Evolutionary conservation across 139 green algal genomes (phyloP).

Genomic region (Chlorella sp.): DNA sequence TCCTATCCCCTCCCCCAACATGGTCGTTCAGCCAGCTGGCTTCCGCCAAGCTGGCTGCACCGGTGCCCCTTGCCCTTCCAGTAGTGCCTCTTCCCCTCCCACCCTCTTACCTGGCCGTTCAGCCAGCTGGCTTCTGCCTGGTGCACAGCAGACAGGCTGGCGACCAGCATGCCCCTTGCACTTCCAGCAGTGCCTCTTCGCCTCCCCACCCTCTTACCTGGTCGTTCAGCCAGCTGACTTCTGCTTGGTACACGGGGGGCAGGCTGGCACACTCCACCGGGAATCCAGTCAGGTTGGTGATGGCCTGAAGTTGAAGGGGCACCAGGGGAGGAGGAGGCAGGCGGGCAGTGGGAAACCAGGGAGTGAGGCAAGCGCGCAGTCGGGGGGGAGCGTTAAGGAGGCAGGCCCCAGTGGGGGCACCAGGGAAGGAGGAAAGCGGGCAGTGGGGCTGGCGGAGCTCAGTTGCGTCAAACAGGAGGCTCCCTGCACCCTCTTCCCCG

Average conservation of each 20-base stretch:
- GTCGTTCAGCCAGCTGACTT: constrained; percentile 16
- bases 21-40: constrained; percentile 21
- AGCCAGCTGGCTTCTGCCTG: not conserved
- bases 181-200: too few relatives aligned
- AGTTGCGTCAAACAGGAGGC: too few relatives aligned
- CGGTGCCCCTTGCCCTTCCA: too few relatives aligned
- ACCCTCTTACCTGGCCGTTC: constrained; percentile 4
- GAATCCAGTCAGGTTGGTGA: constrained; percentile 56
- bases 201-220: not conserved
- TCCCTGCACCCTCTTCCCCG: too few relatives aligned
- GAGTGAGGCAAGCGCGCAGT: too few relatives aligned
- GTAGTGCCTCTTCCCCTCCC: too few relatives aligned
- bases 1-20: not conserved
- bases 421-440: too few relatives aligned
- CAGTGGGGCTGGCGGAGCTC: too few relatives aligned
- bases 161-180: constrained; percentile 27
- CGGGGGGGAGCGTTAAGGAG: too few relatives aligned
- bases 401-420: too few relatives aligned
- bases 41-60: constrained; percentile 8
- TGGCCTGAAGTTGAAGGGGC: not conserved
- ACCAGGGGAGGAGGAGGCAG: not conserved
- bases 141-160: constrained; percentile 30
- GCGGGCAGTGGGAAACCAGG: not conserved
- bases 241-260: constrained; percentile 20
- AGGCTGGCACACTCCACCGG: constrained; percentile 56